These are phyloP conservation scores for Neofusicoccum ribis DNA, from an alignment of 2,329 filamentous ascomycete species.

Conservation along the genomic window DNA sequence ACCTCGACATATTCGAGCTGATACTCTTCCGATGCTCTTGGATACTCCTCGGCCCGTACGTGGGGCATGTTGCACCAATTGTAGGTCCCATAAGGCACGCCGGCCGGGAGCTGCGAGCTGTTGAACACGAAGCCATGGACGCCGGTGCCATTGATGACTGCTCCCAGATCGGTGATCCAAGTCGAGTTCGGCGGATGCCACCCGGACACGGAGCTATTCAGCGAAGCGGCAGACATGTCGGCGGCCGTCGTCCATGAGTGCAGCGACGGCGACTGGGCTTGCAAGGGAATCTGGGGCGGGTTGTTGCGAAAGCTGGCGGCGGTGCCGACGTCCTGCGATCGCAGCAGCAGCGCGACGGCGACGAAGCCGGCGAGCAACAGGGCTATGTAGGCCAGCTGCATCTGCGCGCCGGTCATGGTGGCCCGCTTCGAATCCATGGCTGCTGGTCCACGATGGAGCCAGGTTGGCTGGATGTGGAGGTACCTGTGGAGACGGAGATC, in stretches of 20 bases:
- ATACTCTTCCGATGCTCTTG: conserved; percentile 55
- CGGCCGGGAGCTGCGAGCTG: conserved; percentile 58
- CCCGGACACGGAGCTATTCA: conserved; percentile 12
- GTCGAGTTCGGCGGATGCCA: conserved; percentile 40
- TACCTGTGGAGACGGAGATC: not conserved
- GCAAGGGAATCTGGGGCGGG: not conserved
- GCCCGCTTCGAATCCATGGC: not conserved
- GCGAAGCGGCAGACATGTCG: conserved; percentile 1
- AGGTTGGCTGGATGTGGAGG: not conserved
- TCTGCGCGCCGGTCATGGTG: not conserved
- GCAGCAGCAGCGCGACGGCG: not conserved
- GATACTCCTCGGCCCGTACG: conserved; percentile 67
- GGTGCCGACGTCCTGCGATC: not conserved
- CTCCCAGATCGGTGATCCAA: conserved; percentile 61
- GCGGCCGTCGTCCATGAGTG: not conserved
- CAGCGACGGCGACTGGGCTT: not conserved
- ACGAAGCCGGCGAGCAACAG: not conserved
- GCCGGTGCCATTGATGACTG: conserved; percentile 60
- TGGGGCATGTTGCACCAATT: conserved; percentile 91
- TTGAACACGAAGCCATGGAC: conserved; percentile 76
- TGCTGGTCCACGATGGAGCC: not conserved
- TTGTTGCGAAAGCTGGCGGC: not conserved
- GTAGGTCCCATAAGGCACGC: conserved; percentile 61
- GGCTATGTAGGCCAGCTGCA: not conserved
- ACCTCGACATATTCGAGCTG: conserved; percentile 74